A percentile compares a stretch with the other conserved stretches of the same genome.
Conservation (phyloP, 2,329 filamentous ascomycete genomes). For the Stachybotrys chartarum region DNA sequence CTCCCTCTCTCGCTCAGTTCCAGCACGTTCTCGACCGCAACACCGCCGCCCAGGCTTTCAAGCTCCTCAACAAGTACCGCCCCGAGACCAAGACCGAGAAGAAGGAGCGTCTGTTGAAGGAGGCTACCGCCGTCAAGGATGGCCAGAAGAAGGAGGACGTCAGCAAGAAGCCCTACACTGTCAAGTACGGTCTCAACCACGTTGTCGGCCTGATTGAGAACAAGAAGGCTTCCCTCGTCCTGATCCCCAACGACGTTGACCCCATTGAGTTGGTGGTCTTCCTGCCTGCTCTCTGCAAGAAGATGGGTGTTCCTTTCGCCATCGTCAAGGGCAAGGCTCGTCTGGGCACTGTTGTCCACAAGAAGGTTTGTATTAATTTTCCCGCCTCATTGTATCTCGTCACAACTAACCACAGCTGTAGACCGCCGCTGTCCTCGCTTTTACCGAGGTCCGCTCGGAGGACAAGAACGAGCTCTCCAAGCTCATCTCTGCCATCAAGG, state of each 20-base stretch:
- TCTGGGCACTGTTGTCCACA: constrained; percentile 98
- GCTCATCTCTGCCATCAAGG: constrained; percentile 93
- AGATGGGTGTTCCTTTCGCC: constrained; percentile 99
- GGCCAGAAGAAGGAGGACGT: constrained; percentile 99
- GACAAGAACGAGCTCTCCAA: constrained; percentile 98
- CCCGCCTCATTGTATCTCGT: constrained; percentile 2
- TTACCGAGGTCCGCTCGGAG: constrained; percentile 95
- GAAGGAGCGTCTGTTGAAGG: constrained; percentile 98
- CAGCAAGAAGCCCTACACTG: constrained; percentile 98
- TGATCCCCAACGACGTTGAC: constrained; percentile 99
- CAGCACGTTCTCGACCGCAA: constrained; percentile 94
- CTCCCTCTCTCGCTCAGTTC: constrained; percentile 96
- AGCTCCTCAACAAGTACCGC: constrained; percentile 99
- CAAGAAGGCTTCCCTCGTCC: constrained; percentile 98
- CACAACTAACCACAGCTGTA: constrained; percentile 21
- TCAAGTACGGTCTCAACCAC: constrained; percentile 99
- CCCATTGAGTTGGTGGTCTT: constrained; percentile 99
- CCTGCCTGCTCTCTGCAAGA: constrained; percentile 97
- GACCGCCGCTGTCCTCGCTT: constrained; percentile 91
- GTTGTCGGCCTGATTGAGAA: constrained; percentile 96
- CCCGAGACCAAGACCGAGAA: constrained; percentile 99
- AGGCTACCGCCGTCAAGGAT: constrained; percentile 95
- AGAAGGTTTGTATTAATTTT: constrained; percentile 62
- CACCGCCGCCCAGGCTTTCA: constrained; percentile 94
- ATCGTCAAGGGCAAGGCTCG: constrained; percentile 99